A percentile compares a stretch with the other conserved stretches of the same genome.
Conservation (phyloP, 768 basidiomycete species). For the Tricholoma sp. region DNA sequence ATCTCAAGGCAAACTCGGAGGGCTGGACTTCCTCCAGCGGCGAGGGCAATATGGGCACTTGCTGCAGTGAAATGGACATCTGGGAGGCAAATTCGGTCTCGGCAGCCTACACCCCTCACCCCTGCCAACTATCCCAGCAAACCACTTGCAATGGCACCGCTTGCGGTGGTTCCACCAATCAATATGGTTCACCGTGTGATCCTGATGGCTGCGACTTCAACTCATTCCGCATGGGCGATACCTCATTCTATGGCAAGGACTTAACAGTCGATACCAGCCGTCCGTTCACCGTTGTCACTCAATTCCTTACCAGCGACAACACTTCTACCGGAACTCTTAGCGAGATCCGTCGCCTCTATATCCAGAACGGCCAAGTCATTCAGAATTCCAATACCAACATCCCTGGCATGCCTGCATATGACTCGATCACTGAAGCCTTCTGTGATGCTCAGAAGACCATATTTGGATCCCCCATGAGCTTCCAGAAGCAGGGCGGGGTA, state of each 20-base stretch:
- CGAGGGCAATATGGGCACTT: conserved; percentile 29
- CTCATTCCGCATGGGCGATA: conserved; percentile 38
- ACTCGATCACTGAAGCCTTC: conserved; percentile 35
- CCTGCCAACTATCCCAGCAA: conserved; percentile 26
- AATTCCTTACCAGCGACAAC: conserved; percentile 35
- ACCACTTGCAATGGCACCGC: conserved; percentile 27
- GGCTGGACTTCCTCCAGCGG: conserved; percentile 26
- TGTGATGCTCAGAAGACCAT: conserved; percentile 35
- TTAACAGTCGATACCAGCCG: conserved; percentile 31
- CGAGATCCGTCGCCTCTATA: conserved; percentile 38
- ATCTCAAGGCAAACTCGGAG: conserved; percentile 29
- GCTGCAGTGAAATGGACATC: conserved; percentile 41
- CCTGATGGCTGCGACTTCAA: conserved; percentile 42
- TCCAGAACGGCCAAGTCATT: conserved; percentile 35
- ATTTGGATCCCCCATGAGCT: conserved; percentile 40
- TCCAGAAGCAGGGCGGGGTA: conserved; percentile 36
- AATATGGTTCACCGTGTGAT: conserved; percentile 34
- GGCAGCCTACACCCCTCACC: conserved; percentile 37
- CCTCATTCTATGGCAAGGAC: conserved; percentile 30
- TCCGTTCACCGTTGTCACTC: conserved; percentile 38
- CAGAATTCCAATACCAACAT: conserved; percentile 29
- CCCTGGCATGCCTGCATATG: conserved; percentile 24
- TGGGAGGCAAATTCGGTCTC: conserved; percentile 41
- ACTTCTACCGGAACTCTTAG: conserved; percentile 30
- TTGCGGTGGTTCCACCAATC: conserved; percentile 22